These are phyloP conservation scores for Gastrodia elata DNA, from an alignment of 106 monocot genomes.

Conservation along the genomic window DNA sequence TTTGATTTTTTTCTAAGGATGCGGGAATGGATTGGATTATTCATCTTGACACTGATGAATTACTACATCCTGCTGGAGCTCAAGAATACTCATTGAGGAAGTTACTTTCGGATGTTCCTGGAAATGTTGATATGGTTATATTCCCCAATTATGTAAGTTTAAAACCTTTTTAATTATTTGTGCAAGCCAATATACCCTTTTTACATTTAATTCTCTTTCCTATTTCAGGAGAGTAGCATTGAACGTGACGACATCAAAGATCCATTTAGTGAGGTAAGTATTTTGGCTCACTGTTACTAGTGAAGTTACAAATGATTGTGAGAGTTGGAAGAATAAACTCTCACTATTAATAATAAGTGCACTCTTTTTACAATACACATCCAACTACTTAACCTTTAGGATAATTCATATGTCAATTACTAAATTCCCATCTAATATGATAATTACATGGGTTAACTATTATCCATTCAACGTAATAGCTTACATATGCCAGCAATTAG, in stretches of 20 bases:
- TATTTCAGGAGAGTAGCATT: conserved; percentile 72
- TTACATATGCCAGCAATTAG: too few species aligned
- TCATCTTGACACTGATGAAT: conserved; percentile 87
- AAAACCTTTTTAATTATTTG: neutral
- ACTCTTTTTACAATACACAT: too few species aligned
- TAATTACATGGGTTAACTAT: too few species aligned
- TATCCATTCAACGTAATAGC: too few species aligned
- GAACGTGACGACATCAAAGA: conserved; percentile 83
- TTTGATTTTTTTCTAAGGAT: conserved; percentile 30
- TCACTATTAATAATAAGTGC: too few species aligned
- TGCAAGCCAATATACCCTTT: neutral
- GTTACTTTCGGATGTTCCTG: conserved; percentile 64
- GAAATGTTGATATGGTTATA: conserved; percentile 92
- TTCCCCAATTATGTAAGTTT: conserved; percentile 88
- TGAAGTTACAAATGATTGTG: too few species aligned
- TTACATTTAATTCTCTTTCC: conserved; percentile 1
- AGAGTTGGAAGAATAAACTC: too few species aligned
- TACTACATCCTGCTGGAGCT: conserved; percentile 73
- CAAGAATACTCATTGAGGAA: conserved; percentile 65
- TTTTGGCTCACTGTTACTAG: neutral
- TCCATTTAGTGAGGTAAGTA: conserved; percentile 71
- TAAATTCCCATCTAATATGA: too few species aligned
- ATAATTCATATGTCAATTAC: too few species aligned
- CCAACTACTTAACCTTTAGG: too few species aligned
- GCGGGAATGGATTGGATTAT: conserved; percentile 84